Evolutionary conservation across 108 stramenopile species (phyloP).

Genomic region (Fragilariopsis cylindrus): DNA sequence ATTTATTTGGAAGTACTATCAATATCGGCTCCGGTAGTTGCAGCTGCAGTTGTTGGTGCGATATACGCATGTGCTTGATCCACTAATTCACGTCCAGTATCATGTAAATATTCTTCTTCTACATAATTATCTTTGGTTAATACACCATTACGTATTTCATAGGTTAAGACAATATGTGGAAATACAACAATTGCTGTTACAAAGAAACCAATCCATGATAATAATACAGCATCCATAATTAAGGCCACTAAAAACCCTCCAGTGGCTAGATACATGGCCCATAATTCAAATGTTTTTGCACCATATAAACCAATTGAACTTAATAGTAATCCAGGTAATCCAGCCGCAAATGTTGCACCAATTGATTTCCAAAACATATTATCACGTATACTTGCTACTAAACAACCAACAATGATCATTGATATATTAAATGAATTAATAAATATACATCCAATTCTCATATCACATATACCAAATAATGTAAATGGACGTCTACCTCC

Average conservation of each 20-base stretch:
- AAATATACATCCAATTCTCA: constrained; percentile 27
- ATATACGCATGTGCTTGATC: not conserved
- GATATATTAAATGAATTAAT: constrained; percentile 32
- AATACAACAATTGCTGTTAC: constrained; percentile 14
- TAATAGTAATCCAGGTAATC: constrained; percentile 23
- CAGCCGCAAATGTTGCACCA: constrained; percentile 9
- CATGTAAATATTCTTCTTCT: constrained; percentile 21
- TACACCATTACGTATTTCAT: constrained; percentile 24
- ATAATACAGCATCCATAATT: constrained; percentile 9
- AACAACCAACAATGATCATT: constrained; percentile 8
- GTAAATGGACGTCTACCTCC: not conserved
- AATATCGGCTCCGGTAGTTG: not conserved
- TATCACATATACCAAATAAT: constrained; percentile 29
- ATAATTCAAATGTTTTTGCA: constrained; percentile 27
- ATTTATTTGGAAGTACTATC: not conserved
- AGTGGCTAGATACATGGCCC: constrained; percentile 25
- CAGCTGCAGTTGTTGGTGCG: not conserved
- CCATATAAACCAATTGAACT: constrained; percentile 32
- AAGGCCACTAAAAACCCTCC: constrained; percentile 20
- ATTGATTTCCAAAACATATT: constrained; percentile 17
- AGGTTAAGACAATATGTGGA: constrained; percentile 22
- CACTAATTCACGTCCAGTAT: constrained; percentile 3
- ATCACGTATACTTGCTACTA: constrained; percentile 3
- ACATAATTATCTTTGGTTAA: constrained; percentile 25
- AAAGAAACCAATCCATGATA: constrained; percentile 23